These are phyloP conservation scores for Globisporangium spiculum DNA, from an alignment of 352 stramenopile species.

Conservation along the genomic window DNA sequence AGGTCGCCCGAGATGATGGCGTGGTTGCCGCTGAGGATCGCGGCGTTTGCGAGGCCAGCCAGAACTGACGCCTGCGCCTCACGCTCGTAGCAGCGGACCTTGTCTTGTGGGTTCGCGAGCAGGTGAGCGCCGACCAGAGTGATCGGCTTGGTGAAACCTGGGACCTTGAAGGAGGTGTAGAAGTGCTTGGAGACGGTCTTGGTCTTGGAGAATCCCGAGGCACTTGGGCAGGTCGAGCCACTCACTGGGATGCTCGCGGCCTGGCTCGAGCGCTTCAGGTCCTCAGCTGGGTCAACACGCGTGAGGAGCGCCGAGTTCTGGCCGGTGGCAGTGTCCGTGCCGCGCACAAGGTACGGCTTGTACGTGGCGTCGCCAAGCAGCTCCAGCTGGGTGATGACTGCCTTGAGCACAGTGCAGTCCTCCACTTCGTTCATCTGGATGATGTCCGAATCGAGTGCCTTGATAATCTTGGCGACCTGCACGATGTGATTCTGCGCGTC, in stretches of 20 bases:
- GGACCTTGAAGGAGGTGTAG: conserved; percentile 65
- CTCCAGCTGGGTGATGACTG: conserved; percentile 46
- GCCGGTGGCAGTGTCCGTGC: conserved; percentile 58
- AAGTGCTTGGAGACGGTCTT: conserved; percentile 73
- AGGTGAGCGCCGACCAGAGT: conserved; percentile 65
- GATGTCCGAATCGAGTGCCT: conserved; percentile 56
- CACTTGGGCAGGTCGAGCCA: conserved; percentile 48
- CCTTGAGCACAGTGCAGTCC: conserved; percentile 47
- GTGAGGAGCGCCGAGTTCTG: conserved; percentile 68
- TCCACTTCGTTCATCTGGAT: conserved; percentile 68
- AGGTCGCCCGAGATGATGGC: conserved; percentile 66
- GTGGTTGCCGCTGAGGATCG: conserved; percentile 44
- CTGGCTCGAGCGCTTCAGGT: conserved; percentile 39
- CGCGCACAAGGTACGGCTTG: conserved; percentile 59
- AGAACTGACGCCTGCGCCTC: conserved; percentile 64
- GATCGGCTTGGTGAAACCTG: conserved; percentile 61
- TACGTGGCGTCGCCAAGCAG: conserved; percentile 50
- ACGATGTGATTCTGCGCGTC: conserved; percentile 46
- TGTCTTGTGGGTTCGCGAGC: conserved; percentile 55
- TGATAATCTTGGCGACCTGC: conserved; percentile 49
- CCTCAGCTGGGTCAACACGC: conserved; percentile 50
- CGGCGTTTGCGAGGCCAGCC: conserved; percentile 34
- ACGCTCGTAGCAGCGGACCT: conserved; percentile 51
- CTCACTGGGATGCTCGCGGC: conserved; percentile 40
- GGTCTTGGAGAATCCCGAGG: conserved; percentile 32